Percentiles rank a stretch among this genome's conserved stretches.
Evolutionary conservation across 768 basidiomycete species (phyloP).

Genomic region (Amanita molliuscula): DNA sequence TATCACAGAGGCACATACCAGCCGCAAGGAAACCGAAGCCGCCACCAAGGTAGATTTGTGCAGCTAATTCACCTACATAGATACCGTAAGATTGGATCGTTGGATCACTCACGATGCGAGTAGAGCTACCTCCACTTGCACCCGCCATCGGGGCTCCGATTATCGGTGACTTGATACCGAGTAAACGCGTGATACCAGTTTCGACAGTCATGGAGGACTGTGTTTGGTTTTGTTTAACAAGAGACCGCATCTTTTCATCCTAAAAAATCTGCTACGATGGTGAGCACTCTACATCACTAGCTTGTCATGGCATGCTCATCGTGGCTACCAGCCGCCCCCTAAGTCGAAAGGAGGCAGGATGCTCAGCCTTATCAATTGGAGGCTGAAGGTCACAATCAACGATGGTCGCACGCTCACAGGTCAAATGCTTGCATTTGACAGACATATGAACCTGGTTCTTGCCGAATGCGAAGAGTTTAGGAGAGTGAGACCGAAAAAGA

Average conservation of each 20-base stretch:
- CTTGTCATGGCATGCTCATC: background rate
- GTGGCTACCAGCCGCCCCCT: conserved; percentile 62
- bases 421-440: conserved; percentile 99
- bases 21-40: conserved; percentile 70
- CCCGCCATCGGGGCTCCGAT: conserved; percentile 64
- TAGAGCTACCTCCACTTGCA: conserved; percentile 42
- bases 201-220: background rate
- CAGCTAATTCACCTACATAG: conserved; percentile 36
- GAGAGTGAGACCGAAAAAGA: conserved; percentile 86
- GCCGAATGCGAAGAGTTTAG: conserved; percentile 99
- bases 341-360: conserved; percentile 99
- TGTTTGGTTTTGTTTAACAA: conserved; percentile 2
- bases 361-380: conserved; percentile 95
- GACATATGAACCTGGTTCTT: conserved; percentile 98
- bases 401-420: conserved; percentile 93
- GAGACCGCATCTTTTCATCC: background rate
- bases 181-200: conserved; percentile 17
- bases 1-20: conserved; percentile 23
- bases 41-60: conserved; percentile 54
- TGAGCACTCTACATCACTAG: conserved; percentile 15
- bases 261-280: conserved; percentile 40
- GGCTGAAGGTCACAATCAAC: conserved; percentile 94
- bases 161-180: conserved; percentile 50
- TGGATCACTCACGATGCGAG: conserved; percentile 7
- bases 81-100: background rate